Percentiles rank a stretch among this genome's conserved stretches.
phyloP scores from a whole-genome alignment of 768 basidiomycete species.

The Suillus plorans region DNA sequence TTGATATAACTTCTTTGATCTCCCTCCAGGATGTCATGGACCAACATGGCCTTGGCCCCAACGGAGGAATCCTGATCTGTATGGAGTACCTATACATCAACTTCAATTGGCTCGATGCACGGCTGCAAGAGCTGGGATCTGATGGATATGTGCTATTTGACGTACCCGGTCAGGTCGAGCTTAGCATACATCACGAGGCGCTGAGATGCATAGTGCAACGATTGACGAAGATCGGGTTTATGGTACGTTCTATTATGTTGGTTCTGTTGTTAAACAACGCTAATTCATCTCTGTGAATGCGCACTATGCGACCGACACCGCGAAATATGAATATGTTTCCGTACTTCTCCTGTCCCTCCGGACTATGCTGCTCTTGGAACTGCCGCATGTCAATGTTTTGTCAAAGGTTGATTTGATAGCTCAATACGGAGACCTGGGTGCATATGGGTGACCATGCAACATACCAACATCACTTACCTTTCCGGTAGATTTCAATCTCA shows the following conservation, averaged over 20 bases:
- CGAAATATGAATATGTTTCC: constrained; percentile 95
- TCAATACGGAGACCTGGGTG: constrained; percentile 90
- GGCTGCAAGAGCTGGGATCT: constrained; percentile 59
- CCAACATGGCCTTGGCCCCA: constrained; percentile 83
- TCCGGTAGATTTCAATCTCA: constrained; percentile 86
- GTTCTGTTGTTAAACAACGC: constrained; percentile 8
- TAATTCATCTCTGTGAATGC: constrained; percentile 96
- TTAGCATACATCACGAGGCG: constrained; percentile 94
- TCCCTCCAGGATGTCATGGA: constrained; percentile 87
- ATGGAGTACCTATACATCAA: constrained; percentile 98
- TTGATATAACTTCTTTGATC: constrained; percentile 84
- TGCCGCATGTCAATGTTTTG: constrained; percentile 97
- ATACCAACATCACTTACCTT: background rate
- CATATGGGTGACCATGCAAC: constrained; percentile 18
- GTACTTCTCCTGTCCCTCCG: constrained; percentile 88
- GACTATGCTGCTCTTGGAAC: constrained; percentile 95
- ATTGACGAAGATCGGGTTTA: constrained; percentile 72
- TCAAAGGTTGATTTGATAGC: constrained; percentile 93
- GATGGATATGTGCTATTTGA: constrained; percentile 93
- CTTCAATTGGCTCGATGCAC: constrained; percentile 81
- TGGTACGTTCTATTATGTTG: constrained; percentile 57
- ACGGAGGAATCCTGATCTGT: constrained; percentile 94
- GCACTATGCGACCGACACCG: constrained; percentile 93
- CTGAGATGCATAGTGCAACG: constrained; percentile 74
- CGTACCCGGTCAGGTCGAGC: constrained; percentile 94